phyloP scores from a whole-genome alignment of 177 flowering plant genomes.

The Vitis hybrid region DNA sequence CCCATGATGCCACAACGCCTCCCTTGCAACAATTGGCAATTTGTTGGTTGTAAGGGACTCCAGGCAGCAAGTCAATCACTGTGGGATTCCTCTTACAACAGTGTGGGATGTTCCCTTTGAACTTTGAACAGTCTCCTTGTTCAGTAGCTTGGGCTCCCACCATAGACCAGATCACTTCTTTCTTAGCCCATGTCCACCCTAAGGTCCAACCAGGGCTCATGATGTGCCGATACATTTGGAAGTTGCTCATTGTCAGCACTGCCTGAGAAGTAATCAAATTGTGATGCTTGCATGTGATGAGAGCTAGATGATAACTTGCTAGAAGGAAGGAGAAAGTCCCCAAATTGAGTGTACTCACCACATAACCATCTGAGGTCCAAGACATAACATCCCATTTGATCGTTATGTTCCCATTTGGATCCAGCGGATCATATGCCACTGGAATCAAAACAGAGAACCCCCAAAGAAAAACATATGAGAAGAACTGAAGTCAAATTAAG shows the following conservation, averaged over 20 bases:
- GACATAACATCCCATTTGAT: constrained; percentile 65
- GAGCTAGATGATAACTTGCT: too few relatives aligned
- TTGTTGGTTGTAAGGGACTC: constrained; percentile 73
- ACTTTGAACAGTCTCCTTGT: constrained; percentile 87
- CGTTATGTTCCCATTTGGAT: constrained; percentile 58
- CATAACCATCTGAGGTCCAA: constrained; percentile 27
- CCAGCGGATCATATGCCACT: constrained; percentile 64
- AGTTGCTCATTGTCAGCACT: constrained; percentile 62
- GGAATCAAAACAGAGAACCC: neutral
- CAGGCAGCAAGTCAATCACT: constrained; percentile 70
- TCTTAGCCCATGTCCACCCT: constrained; percentile 71
- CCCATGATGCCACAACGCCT: constrained; percentile 64
- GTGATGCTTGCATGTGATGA: too few relatives aligned
- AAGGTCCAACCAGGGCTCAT: constrained; percentile 75
- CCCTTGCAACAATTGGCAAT: constrained; percentile 66
- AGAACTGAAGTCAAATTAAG: too few relatives aligned
- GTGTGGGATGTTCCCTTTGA: constrained; percentile 67
- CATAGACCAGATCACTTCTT: constrained; percentile 84
- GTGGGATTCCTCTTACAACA: constrained; percentile 60
- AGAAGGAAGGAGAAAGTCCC: too few relatives aligned
- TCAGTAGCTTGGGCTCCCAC: constrained; percentile 75
- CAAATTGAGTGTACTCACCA: constrained; percentile 39
- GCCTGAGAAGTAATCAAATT: constrained; percentile 40
- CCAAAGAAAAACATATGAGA: too few relatives aligned
- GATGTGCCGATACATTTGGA: constrained; percentile 68